phyloP scores from a whole-genome alignment of 1,139 yeast genomes.

The Yamadazyma kanchanaburiensis region DNA sequence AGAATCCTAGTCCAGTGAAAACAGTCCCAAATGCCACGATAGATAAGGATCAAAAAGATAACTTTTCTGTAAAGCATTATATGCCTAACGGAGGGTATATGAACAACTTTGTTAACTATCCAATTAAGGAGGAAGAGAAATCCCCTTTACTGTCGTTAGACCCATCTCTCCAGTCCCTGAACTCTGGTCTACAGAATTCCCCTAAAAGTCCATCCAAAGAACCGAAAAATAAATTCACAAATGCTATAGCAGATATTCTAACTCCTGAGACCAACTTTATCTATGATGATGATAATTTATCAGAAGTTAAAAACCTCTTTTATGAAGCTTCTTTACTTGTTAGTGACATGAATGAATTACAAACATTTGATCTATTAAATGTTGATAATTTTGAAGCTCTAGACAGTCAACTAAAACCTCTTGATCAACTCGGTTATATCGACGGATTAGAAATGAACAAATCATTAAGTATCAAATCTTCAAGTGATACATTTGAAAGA shows the following conservation, averaged over 20 bases:
- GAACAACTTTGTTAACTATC: slow-evolving; percentile 9
- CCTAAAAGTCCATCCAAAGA: background rate
- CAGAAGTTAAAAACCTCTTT: slow-evolving; percentile 26
- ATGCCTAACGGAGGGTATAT: slow-evolving; percentile 12
- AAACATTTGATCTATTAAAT: slow-evolving; percentile 19
- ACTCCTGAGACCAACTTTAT: slow-evolving; percentile 1
- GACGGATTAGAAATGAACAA: slow-evolving; percentile 2
- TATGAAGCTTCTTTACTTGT: slow-evolving; percentile 52
- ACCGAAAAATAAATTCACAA: background rate
- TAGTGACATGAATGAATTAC: slow-evolving; percentile 45
- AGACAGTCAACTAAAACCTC: background rate
- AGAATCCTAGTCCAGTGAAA: background rate
- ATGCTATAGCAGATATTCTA: background rate
- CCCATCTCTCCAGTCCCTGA: background rate
- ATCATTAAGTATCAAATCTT: slow-evolving; percentile 1
- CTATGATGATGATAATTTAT: slow-evolving; percentile 6
- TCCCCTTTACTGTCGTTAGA: background rate
- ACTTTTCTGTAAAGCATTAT: slow-evolving; percentile 6
- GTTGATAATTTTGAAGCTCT: background rate
- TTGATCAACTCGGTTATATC: background rate
- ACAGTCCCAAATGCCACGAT: background rate
- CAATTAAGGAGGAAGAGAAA: slow-evolving; percentile 1
- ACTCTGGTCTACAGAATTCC: too few relatives aligned
- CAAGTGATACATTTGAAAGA: slow-evolving; percentile 13
- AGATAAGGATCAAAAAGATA: too few relatives aligned